A percentile compares a stretch with the other conserved stretches of the same genome.
phyloP scores from a whole-genome alignment of 306 rosid species.

The Rosa persica region DNA sequence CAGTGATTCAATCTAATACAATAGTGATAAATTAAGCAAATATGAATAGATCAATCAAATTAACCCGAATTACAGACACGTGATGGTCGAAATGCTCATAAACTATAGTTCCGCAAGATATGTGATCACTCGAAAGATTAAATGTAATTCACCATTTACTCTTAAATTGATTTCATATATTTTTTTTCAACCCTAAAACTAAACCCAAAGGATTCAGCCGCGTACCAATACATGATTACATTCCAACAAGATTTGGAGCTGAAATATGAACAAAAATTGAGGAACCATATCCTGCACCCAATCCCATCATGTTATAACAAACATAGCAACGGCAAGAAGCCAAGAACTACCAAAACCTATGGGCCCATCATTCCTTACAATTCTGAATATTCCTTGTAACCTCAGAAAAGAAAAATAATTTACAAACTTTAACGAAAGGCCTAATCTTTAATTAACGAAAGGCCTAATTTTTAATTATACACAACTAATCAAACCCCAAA shows the following conservation, averaged over 20 bases:
- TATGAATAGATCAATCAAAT: not conserved
- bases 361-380: conserved; percentile 30
- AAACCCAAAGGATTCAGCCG: not conserved
- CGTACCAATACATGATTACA: not conserved
- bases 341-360: conserved; percentile 25
- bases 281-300: conserved; percentile 4
- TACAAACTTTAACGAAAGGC: not conserved
- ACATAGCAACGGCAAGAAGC: conserved; percentile 22
- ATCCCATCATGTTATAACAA: conserved; percentile 14
- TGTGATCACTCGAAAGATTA: not conserved
- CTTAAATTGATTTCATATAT: too few relatives aligned
- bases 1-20: too few relatives aligned
- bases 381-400: conserved; percentile 28
- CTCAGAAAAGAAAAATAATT: not conserved
- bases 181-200: not conserved
- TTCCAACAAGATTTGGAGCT: not conserved
- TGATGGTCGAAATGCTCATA: not conserved
- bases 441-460: not conserved
- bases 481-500: conserved; percentile 2
- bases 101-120: not conserved
- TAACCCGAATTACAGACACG: not conserved
- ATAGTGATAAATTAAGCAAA: not conserved
- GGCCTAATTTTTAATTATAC: not conserved
- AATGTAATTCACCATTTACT: not conserved
- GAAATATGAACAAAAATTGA: conserved; percentile 12